Evolutionary conservation across 805 yeast species (phyloP), one percentile per base, ranked within the genome.

Genomic region (Clavispora phyllophila): DNA sequence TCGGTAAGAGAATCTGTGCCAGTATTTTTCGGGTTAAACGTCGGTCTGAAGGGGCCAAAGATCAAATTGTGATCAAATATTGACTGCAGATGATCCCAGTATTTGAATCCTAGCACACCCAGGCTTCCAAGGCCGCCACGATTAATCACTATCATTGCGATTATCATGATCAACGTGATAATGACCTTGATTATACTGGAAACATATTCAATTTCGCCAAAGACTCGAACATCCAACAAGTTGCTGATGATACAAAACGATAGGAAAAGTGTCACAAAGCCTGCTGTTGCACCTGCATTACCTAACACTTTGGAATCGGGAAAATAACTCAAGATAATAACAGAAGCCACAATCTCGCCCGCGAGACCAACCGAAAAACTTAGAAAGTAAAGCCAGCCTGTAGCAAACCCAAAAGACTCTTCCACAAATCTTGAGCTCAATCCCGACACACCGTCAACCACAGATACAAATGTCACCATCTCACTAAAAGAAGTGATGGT

Each of bases 381-480:
- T 14, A 82, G 57, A 78, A 87, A 86, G 58, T 87, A 87, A 24
- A 79, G 68, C 68, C 88, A 76, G 1, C 91, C 90, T 0, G 81
- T 67, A 3, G 86, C 78, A 60, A 83, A 83, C 2, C 89, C 89
- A 62, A 83, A 81, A 0, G 88, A 83, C 56, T 83, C 89, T 49
- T 82, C 88, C 2, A 83, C 85, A 63, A 83, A 84, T 32, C 95
- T 62, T 0, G 90, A 77, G 1, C 87, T 78, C 22, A 86, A 68
- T 1, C 89, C 90, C 0, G 87, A 76, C 4, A 85, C 84, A 6
- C 91, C 89, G 34, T 85, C 86, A 17, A 84, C 82, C n/a, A 83
- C 75, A 0, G 93, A 88, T 17, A 85, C 79, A 44, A 86, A 68
- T 0, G 93, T 82, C 4, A 84, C 83, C 84, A 85, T 84, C 58